Conservation (phyloP, 2,329 filamentous ascomycete species). For the Cucurbitaria berberidis region DNA sequence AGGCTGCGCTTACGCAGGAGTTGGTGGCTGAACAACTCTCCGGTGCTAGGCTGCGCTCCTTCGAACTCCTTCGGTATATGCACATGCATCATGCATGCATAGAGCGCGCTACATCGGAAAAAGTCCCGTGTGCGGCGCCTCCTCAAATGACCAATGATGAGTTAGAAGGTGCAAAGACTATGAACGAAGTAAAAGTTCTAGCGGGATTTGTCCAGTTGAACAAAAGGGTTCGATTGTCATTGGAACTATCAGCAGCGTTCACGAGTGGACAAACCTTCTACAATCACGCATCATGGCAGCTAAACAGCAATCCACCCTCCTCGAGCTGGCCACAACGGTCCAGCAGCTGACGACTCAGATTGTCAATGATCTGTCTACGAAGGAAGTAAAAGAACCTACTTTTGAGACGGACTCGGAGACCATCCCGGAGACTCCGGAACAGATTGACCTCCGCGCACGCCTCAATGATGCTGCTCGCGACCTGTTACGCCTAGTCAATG, state of each 20-base stretch:
- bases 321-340: conserved; percentile 17
- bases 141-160: too few relatives aligned
- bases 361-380: conserved; percentile 12
- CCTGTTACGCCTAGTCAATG: conserved; percentile 32
- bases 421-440: conserved; percentile 13
- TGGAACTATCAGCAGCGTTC: not conserved
- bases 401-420: conserved; percentile 14
- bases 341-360: conserved; percentile 16
- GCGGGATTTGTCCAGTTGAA: not conserved
- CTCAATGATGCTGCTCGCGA: conserved; percentile 25
- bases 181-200: not conserved
- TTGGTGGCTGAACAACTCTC: not conserved
- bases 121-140: too few relatives aligned
- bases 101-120: not conserved
- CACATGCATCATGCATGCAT: not conserved
- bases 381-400: conserved; percentile 15
- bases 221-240: not conserved
- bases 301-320: conserved; percentile 13
- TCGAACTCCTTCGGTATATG: not conserved
- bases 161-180: not conserved
- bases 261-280: not conserved
- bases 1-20: not conserved
- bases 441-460: conserved; percentile 14
- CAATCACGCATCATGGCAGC: conserved; percentile 5
- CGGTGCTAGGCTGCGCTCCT: not conserved